Conservation (phyloP, 2,329 filamentous ascomycete species). For the Ceratocystis ficicola region DNA sequence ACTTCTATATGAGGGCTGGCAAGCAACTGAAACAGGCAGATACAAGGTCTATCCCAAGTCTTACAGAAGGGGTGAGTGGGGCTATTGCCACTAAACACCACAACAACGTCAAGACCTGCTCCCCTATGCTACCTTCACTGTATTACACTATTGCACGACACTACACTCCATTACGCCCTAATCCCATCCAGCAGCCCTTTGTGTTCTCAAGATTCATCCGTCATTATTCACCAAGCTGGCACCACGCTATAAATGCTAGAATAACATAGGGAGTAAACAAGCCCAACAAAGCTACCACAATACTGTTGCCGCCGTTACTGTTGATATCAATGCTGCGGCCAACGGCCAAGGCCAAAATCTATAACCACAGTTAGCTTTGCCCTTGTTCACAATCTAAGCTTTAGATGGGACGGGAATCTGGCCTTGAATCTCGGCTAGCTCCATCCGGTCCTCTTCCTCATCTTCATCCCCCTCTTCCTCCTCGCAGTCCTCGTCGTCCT, state of each 20-base stretch:
- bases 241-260: neutral
- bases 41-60: too few species aligned
- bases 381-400: neutral
- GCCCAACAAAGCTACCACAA: neutral
- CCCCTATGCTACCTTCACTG: neutral
- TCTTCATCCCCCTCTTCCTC: conserved; percentile 53
- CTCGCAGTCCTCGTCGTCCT: conserved; percentile 42
- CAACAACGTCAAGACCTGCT: too few species aligned
- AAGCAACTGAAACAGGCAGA: too few species aligned
- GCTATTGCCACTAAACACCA: too few species aligned
- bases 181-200: neutral
- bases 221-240: neutral
- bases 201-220: neutral
- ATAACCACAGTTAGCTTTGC: neutral
- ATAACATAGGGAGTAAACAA: neutral
- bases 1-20: too few species aligned
- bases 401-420: conserved; percentile 12
- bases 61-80: too few species aligned
- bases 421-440: conserved; percentile 22
- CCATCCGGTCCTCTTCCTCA: conserved; percentile 37
- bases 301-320: neutral
- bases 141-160: neutral
- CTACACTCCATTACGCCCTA: neutral
- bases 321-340: neutral
- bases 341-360: neutral